A percentile compares a stretch with the other conserved stretches of the same genome.
phyloP scores from a whole-genome alignment of 352 stramenopile genomes.

The Phytophthora ramorum region DNA sequence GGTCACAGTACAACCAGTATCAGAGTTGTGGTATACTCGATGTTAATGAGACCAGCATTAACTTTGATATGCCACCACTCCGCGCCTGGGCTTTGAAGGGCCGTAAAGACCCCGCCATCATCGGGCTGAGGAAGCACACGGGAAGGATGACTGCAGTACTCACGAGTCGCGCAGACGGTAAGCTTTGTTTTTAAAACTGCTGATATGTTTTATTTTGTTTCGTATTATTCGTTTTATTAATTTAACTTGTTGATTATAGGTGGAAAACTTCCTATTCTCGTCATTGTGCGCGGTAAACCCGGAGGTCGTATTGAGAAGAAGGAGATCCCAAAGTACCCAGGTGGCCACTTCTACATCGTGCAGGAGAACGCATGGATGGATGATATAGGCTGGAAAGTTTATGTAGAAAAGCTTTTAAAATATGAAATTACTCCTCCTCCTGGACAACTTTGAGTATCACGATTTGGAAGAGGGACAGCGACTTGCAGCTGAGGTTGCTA shows the following conservation, averaged over 20 bases:
- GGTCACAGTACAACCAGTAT: neutral
- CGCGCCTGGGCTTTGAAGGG: neutral
- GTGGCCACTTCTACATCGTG: slow-evolving; percentile 1
- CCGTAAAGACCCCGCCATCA: neutral
- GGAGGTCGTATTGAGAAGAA: neutral
- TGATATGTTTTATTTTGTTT: neutral
- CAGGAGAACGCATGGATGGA: slow-evolving; percentile 15
- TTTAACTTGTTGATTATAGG: neutral
- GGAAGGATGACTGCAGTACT: neutral
- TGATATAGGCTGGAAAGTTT: neutral
- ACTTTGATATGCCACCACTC: too few species aligned
- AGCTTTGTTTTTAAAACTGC: slow-evolving; percentile 6
- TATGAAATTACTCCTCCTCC: slow-evolving; percentile 15
- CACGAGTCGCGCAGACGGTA: slow-evolving; percentile 1
- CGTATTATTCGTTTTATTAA: neutral
- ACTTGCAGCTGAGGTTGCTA: slow-evolving; percentile 6
- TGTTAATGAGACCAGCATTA: too few species aligned
- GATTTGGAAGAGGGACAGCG: neutral
- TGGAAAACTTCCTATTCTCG: too few species aligned
- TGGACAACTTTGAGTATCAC: slow-evolving; percentile 10
- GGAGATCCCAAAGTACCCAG: neutral
- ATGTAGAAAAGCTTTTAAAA: neutral
- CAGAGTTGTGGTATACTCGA: too few species aligned
- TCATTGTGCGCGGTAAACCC: slow-evolving; percentile 1
- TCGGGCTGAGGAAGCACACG: slow-evolving; percentile 2